These are phyloP conservation scores for Vachellia collinsii DNA, from an alignment of 306 rosid species.

Conservation along the genomic window DNA sequence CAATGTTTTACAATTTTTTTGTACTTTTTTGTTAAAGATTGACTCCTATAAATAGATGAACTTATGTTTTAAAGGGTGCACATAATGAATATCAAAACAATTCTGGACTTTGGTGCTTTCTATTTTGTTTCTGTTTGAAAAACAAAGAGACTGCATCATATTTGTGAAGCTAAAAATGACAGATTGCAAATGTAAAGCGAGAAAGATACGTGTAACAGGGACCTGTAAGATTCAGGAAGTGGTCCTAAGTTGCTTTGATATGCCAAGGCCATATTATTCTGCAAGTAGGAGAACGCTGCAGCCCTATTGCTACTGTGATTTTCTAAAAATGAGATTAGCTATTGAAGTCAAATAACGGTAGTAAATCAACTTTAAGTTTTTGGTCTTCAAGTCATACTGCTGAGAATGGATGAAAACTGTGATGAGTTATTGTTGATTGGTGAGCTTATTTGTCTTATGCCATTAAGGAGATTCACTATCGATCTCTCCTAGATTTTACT, in stretches of 20 bases:
- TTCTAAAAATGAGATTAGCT: neutral
- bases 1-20: neutral
- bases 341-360: neutral
- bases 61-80: neutral
- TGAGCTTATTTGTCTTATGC: slow-evolving; percentile 4
- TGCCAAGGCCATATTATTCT: neutral
- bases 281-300: slow-evolving; percentile 20
- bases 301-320: slow-evolving; percentile 5
- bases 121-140: slow-evolving; percentile 21
- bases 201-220: slow-evolving; percentile 9
- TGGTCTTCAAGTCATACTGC: neutral
- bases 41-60: neutral
- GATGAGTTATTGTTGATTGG: neutral
- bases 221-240: slow-evolving; percentile 5
- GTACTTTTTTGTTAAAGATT: neutral
- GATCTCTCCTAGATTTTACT: neutral
- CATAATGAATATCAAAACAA: slow-evolving; percentile 3
- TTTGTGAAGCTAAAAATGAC: neutral
- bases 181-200: neutral
- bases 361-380: neutral
- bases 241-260: slow-evolving; percentile 3
- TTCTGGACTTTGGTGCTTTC: slow-evolving; percentile 16
- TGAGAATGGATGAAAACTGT: slow-evolving; percentile 4
- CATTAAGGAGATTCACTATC: slow-evolving; percentile 6
- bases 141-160: slow-evolving; percentile 12